Base-by-base conservation (phyloP, 164 flowering plant species). In the Magnolia officinalis region DNA sequence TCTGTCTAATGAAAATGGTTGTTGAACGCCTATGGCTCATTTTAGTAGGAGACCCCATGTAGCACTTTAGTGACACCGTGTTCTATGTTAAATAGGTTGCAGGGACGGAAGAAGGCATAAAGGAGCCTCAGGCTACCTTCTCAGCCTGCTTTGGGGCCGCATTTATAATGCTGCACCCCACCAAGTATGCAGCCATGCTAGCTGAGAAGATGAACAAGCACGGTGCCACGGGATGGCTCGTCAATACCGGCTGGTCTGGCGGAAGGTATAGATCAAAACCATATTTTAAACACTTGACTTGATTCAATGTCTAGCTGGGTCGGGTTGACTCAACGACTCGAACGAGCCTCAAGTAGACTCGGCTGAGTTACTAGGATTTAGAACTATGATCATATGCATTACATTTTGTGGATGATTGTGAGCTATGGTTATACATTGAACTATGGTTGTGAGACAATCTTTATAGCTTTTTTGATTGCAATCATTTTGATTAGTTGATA, bases 101-200 rank as follows among this genome's bases (percentile, higher is more conserved):
- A n/a, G 99, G 99, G 13, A 96, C 99, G 58, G 99, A 88, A 77
- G 99, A 96, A 2, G 99, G 98, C 59, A 80, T 96, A 3, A 96
- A 91, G 83, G 99, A 96, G 81, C 99, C 99, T 50, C 80, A 80
- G 55, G 98, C 99, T 37, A 96, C 98, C 66, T 96, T 96, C 82
- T 96, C 98, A 23, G 98, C 99, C 51, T 96, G 99, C 79, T 96
- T 94, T 79, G 99, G 99, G 37, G 99, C 99, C 19, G 99, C 99
- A 58, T 96, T 96, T 52, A 94, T 96, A 76, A 96, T 96, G 99
- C 58, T 96, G 88, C 99, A 96, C 74, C 99, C 99, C 20, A 96
- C 99, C 26, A 90, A 88, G 81, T 96, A 96, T 79, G 99, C 98
- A 37, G 98, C 97, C 16, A 93, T 96, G 99, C 83, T 96, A 61